Base-by-base conservation (phyloP, 352 stramenopile species). In the Pythium utonaiense region DNA sequence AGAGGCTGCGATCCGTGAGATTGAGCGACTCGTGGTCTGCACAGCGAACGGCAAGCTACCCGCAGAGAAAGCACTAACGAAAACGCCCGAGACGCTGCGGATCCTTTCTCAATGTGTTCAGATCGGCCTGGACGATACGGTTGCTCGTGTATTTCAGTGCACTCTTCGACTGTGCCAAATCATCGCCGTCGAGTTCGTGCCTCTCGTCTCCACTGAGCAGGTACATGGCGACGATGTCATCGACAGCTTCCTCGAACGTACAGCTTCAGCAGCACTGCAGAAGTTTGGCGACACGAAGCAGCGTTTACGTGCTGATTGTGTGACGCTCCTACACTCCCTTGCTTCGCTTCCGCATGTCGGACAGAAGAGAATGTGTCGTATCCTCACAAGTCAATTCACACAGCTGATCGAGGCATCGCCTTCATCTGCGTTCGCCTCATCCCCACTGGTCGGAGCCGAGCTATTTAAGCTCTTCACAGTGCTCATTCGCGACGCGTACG, bases 211-310 rank as follows among this genome's bases (percentile, higher is more conserved):
- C 3, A 77, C 73, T 0, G 33, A 6, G 16, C 33, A 60, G 42
- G 6, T 13, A 8, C 22, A 24, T 19, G 72, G 62, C 1, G 61
- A 83, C 28, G 73, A 79, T 40, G 74, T 75, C 24, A 55, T 91
- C 13, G 74, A 87, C 25, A 78, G 81, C 25, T 86, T 88, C 16
- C 44, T 93, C 40, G 71, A 84, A 28, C 75, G 72, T n/a, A 81
- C 80, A 0, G 77, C 86, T 1, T 71, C 73, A 0, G 59, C 87
- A 1, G 81, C 88, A 27, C 70, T 93, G 7, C 80, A 89, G 42
- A 90, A 88, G 60, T 72, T 93, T 21, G 78, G 79, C 22, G 84
- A 93, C 57, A 86, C 84, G 0, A 93, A 93, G 48, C 82, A 90
- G 28, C 67, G 84, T 5, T 47, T 94, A 13, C 78, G 84, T 8